Conservation (phyloP, 2,329 filamentous ascomycete genomes). For the Sporothrix pallida region DNA sequence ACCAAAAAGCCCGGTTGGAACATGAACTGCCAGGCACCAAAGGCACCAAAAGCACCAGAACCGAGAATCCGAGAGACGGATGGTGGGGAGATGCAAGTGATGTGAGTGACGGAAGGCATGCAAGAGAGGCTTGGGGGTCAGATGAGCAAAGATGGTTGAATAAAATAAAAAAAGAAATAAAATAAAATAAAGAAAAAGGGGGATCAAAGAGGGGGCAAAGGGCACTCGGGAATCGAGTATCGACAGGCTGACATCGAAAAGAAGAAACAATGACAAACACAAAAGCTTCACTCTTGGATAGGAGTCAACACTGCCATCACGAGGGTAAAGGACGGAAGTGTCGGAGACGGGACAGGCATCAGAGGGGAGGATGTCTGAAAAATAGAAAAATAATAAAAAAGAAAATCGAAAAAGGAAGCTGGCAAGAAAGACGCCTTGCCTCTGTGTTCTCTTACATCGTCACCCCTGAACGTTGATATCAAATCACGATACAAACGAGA, state of each 20-base stretch:
- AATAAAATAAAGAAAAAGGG: background rate
- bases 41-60: too few relatives aligned
- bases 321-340: background rate
- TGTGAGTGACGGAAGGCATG: background rate
- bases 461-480: background rate
- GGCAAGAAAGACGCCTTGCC: background rate
- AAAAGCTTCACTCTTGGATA: background rate
- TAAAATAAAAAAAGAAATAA: background rate
- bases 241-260: background rate
- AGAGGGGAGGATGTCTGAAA: too few relatives aligned
- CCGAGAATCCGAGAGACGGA: background rate
- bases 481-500: background rate
- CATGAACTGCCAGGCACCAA: background rate
- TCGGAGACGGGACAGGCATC: background rate
- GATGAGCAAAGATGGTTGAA: background rate
- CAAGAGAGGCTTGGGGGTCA: background rate
- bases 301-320: constrained; percentile 12
- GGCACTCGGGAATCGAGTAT: background rate
- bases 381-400: too few relatives aligned
- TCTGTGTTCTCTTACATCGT: background rate
- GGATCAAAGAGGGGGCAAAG: background rate
- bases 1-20: background rate
- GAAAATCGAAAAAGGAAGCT: background rate
- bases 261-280: background rate
- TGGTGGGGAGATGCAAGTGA: background rate